These are phyloP conservation scores for Ustilaginoidea virens DNA, from an alignment of 2,329 filamentous ascomycete species.

Conservation along the genomic window DNA sequence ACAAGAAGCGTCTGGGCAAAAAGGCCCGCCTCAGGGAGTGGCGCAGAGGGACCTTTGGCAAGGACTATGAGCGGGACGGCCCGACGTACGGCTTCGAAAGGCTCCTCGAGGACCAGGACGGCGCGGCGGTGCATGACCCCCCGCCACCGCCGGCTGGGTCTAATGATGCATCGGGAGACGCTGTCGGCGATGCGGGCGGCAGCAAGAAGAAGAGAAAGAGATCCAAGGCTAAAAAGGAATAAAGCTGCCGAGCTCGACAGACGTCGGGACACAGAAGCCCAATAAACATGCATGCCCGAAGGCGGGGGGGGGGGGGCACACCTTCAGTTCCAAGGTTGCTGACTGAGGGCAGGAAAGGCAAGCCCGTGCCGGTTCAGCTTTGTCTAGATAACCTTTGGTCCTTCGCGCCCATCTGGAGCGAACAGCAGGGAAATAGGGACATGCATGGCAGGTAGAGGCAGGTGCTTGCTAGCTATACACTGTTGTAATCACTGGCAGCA, in stretches of 20 bases:
- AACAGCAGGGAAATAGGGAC: too few relatives aligned
- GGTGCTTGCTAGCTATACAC: too few relatives aligned
- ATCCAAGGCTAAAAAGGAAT: conserved; percentile 20
- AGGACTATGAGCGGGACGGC: conserved; percentile 38
- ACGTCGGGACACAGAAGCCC: too few relatives aligned
- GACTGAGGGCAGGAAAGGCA: too few relatives aligned
- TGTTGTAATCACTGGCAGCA: too few relatives aligned
- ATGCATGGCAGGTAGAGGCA: too few relatives aligned
- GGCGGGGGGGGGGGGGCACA: too few relatives aligned
- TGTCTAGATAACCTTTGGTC: too few relatives aligned
- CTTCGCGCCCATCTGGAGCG: too few relatives aligned
- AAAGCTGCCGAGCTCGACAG: neutral
- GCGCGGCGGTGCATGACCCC: neutral
- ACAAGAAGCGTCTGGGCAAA: conserved; percentile 80
- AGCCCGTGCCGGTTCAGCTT: too few relatives aligned
- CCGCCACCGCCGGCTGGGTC: neutral
- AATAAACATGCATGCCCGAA: too few relatives aligned
- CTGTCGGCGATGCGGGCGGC: conserved; percentile 14
- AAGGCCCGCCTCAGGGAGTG: conserved; percentile 83
- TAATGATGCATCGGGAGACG: conserved; percentile 9
- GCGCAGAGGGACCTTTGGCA: conserved; percentile 51
- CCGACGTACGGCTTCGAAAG: conserved; percentile 42
- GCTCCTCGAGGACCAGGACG: conserved; percentile 14
- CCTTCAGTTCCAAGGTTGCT: too few relatives aligned
- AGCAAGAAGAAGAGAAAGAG: conserved; percentile 37